Base-by-base conservation (phyloP, 768 basidiomycete genomes). In the Naganishia kalamii region DNA sequence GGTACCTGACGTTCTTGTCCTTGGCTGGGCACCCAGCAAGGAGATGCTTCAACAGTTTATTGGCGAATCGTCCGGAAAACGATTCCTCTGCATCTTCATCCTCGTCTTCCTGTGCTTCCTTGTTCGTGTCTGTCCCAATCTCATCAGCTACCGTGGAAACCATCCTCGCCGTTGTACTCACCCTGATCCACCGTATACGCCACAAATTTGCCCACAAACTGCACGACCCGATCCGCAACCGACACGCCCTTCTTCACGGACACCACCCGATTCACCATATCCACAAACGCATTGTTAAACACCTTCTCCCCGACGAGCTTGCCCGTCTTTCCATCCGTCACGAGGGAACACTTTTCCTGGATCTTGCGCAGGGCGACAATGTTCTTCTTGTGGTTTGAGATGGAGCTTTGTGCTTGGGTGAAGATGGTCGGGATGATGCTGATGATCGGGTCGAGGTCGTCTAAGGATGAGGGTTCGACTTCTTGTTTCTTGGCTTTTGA, bases 311-410 rank as follows among this genome's bases (percentile, higher is more conserved):
- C 94, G 0, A 82, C 81, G 19, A 88, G 81, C 63, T 80, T 70
- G 61, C 78, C 80, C 48, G 75, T 79, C 63, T 71, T 72, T 12
- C 65, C 33, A 2, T 67, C 52, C 2, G 80, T 63, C 25, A 73
- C 65, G 7, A 70, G 66, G 0, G 86, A 85, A 11, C 86, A 87
- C 60, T 87, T 82, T 4, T 78, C 63, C 63, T 93, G 90, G 44
- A 93, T 78, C 75, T 90, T 90, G 81, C 89, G 82, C 3, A 96
- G 83, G 0, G 86, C 85, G 44, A 90, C 86, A 57, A 87, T 81
- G 78, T 96, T 94, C 82, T 96, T 96, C 67, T 87, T 86, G 77
- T 97, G 92, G 75, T 90, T 92, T 10, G 88, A 85, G 15, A 82
- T 77, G 0, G 87, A 85, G 7, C 75, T 79, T 75, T 92, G 90